Evolutionary conservation across 495 filamentous ascomycete genomes (phyloP).

Genomic region (Penicillium desertorum): DNA sequence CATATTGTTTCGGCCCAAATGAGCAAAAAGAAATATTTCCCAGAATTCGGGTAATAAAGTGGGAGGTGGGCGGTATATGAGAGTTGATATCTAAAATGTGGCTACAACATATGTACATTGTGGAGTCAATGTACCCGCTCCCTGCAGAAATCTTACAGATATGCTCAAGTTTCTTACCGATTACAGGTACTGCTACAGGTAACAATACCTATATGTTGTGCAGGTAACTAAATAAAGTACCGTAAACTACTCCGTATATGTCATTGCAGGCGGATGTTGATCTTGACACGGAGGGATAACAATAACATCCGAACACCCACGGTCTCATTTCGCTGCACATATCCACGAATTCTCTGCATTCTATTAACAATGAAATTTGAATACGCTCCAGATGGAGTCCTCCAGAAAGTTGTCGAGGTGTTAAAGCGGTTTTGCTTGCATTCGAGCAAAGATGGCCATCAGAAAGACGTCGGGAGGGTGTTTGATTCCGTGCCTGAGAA

Average conservation of each 20-base stretch:
- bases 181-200: background rate
- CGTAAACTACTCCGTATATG: background rate
- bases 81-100: background rate
- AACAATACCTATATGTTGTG: background rate
- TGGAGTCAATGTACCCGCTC: slow-evolving; percentile 1
- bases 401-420: slow-evolving; percentile 2
- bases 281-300: background rate
- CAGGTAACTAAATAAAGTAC: background rate
- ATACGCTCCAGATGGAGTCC: slow-evolving; percentile 2
- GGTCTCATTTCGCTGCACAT: background rate
- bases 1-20: background rate
- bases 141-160: slow-evolving; percentile 3
- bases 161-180: background rate
- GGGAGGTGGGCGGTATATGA: background rate
- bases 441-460: slow-evolving; percentile 4
- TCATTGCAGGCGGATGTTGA: background rate
- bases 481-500: slow-evolving; percentile 8
- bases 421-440: slow-evolving; percentile 4
- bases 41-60: background rate
- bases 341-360: background rate
- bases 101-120: slow-evolving; percentile 4
- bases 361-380: slow-evolving; percentile 7
- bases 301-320: background rate
- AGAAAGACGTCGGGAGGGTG: slow-evolving; percentile 6
- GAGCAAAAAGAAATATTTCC: background rate